Percentiles rank a stretch among this genome's conserved stretches.
phyloP scores from a whole-genome alignment of 352 stramenopile species.

The Phytophthora multivora region DNA sequence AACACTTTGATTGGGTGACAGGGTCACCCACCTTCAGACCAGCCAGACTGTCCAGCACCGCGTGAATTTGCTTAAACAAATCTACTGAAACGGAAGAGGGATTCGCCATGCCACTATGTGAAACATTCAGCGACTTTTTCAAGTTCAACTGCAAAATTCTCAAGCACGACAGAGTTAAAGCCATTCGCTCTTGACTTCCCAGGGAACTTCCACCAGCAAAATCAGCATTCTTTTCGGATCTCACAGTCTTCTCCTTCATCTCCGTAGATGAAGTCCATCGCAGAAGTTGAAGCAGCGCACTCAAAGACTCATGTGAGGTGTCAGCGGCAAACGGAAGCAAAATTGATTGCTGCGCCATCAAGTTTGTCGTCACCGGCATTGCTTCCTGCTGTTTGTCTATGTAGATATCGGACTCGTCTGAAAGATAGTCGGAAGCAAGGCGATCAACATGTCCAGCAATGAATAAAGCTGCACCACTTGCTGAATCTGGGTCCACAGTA shows the following conservation, averaged over 20 bases:
- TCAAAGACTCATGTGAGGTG: slow-evolving; percentile 33
- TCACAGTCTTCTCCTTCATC: slow-evolving; percentile 6
- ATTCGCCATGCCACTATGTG: background rate
- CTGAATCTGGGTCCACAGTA: slow-evolving; percentile 45
- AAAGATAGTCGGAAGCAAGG: slow-evolving; percentile 36
- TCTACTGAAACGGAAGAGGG: background rate
- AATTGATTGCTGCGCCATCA: slow-evolving; percentile 1
- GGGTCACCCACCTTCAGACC: slow-evolving; percentile 1
- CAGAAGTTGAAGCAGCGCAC: slow-evolving; percentile 38
- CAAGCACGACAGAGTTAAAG: slow-evolving; percentile 42
- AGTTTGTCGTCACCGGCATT: background rate
- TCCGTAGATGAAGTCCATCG: slow-evolving; percentile 2
- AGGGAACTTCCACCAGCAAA: slow-evolving; percentile 2
- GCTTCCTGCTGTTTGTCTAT: background rate
- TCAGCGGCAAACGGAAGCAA: slow-evolving; percentile 51
- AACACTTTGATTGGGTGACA: background rate
- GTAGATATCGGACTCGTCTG: slow-evolving; percentile 3
- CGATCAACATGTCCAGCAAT: slow-evolving; percentile 56
- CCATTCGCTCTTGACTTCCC: slow-evolving; percentile 21
- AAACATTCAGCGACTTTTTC: slow-evolving; percentile 18
- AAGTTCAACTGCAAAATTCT: slow-evolving; percentile 56
- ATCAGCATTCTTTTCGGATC: background rate
- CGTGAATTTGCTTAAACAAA: slow-evolving; percentile 22
- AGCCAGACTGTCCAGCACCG: slow-evolving; percentile 25
- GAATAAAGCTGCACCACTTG: slow-evolving; percentile 35